Conservation (phyloP, 2,329 filamentous ascomycete species). For the Paradendryphiella salina region DNA sequence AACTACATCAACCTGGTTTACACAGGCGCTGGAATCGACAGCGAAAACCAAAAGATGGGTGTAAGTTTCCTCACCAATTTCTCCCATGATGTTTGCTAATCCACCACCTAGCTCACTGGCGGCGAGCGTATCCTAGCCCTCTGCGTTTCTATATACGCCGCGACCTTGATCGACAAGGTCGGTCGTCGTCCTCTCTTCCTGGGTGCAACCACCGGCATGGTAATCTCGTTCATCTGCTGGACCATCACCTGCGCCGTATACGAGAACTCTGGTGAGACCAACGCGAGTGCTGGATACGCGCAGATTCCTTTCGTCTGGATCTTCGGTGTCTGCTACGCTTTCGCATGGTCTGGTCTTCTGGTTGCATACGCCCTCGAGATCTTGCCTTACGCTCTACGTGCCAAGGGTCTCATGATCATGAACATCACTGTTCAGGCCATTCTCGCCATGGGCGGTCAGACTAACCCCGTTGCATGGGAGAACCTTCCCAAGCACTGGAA, state of each 20-base stretch:
- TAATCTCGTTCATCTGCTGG: slow-evolving; percentile 44
- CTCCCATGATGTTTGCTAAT: slow-evolving; percentile 4
- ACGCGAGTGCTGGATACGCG: slow-evolving; percentile 48
- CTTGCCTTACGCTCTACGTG: slow-evolving; percentile 54
- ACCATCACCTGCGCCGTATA: slow-evolving; percentile 40
- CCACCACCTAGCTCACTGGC: slow-evolving; percentile 29
- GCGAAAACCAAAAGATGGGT: slow-evolving; percentile 43
- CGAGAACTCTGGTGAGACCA: slow-evolving; percentile 35
- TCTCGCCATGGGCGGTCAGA: slow-evolving; percentile 63
- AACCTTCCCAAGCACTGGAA: slow-evolving; percentile 61
- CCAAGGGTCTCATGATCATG: slow-evolving; percentile 58
- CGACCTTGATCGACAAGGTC: slow-evolving; percentile 59
- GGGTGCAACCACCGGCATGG: slow-evolving; percentile 44
- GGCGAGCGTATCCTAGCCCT: slow-evolving; percentile 64
- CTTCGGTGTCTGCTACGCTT: slow-evolving; percentile 56
- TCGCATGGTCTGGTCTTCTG: slow-evolving; percentile 62
- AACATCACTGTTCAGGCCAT: slow-evolving; percentile 67
- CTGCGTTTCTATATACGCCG: slow-evolving; percentile 59
- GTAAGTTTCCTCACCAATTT: slow-evolving; percentile 41
- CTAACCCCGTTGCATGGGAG: slow-evolving; percentile 66
- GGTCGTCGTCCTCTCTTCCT: slow-evolving; percentile 63
- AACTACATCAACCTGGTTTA: slow-evolving; percentile 69
- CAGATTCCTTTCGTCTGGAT: slow-evolving; percentile 58
- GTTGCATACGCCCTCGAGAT: slow-evolving; percentile 59
- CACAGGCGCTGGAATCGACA: slow-evolving; percentile 62